Evolutionary conservation across 1,284 basidiomycete species (phyloP), one percentile per base, ranked within the genome.

Genomic region (Xanthoconium separans): DNA sequence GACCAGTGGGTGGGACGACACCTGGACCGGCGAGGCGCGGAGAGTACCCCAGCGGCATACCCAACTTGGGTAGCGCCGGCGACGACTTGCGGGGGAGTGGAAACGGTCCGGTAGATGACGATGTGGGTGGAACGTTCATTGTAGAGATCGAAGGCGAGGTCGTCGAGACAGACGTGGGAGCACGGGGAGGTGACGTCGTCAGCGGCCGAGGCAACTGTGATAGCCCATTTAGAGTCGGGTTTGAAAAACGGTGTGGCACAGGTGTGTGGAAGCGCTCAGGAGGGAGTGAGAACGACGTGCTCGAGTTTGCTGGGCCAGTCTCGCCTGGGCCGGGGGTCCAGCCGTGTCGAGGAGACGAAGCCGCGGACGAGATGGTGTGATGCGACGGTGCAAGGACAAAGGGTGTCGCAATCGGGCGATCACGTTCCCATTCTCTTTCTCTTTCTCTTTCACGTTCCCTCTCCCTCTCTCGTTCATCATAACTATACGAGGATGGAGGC

Each of bases 311-410:
- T 1, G 56, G 57, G 3, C 61, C 65, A 3, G 60, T 36, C 29
- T 62, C 63, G 30, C 62, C 56, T 31, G 67, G 55, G 34, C 62
- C 51, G 1, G 68, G 59, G 6, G 57, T 51, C 66, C 70, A 71
- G 15, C 55, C 58, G 29, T 65, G 68, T 27, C 66, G 64, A 0
- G 66, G 70, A 2, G 66, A 69, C 22, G 67, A 71, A 1, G 54
- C 44, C 20, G 57, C 30, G 12, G 69, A 66, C 22, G 57, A 50
- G 29, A 68, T 56, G 24, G 50, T 47, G 47, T 61, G 65, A 42
- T 71, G 70, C 11, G 70, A 71, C n/a, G 67, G 69, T 2, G 56
- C 69, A 9, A 69, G 65, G 13, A 68, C 70, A 47, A 69, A 69
- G 4, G 69, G 66, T 15, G 66, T 72, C 36, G 68, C 62, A 30